A percentile compares a stretch with the other conserved stretches of the same genome.
Conservation (phyloP, 192 early-diverging fungal genomes). For the Chytriomyces sp. region DNA sequence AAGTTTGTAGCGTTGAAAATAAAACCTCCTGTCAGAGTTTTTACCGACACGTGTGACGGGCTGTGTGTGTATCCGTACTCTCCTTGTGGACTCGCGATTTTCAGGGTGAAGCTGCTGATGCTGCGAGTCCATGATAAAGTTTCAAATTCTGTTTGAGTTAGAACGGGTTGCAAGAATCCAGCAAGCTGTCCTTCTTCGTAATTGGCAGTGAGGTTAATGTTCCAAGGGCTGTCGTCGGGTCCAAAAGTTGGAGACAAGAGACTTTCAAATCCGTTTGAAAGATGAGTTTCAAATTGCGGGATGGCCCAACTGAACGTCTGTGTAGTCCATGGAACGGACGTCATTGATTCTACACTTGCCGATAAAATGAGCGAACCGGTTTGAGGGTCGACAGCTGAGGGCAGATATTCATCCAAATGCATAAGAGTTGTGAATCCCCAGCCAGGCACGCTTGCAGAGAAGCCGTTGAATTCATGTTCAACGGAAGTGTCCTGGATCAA, state of each 20-base stretch:
- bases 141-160: slow-evolving; percentile 29
- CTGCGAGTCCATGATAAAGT: slow-evolving; percentile 36
- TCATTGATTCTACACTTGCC: slow-evolving; percentile 42
- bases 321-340: slow-evolving; percentile 36
- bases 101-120: slow-evolving; percentile 50
- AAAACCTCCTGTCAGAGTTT: slow-evolving; percentile 54
- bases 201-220: slow-evolving; percentile 26
- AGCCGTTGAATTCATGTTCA: slow-evolving; percentile 42
- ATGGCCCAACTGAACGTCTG: slow-evolving; percentile 44
- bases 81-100: slow-evolving; percentile 20
- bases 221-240: slow-evolving; percentile 41
- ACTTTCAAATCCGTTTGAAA: slow-evolving; percentile 6
- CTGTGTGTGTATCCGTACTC: slow-evolving; percentile 23
- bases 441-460: slow-evolving; percentile 38
- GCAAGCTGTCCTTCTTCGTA: slow-evolving; percentile 27
- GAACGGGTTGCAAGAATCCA: slow-evolving; percentile 41
- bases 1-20: slow-evolving; percentile 35
- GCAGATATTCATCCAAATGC: slow-evolving; percentile 22
- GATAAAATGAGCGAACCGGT: slow-evolving; percentile 42
- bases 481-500: slow-evolving; percentile 38
- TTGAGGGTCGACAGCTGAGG: slow-evolving; percentile 34
- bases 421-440: slow-evolving; percentile 56
- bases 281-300: slow-evolving; percentile 15
- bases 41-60: slow-evolving; percentile 33
- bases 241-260: slow-evolving; percentile 43